Evolutionary conservation across 208 protist species (phyloP).

Genomic region (Acanthamoeba royreba): DNA sequence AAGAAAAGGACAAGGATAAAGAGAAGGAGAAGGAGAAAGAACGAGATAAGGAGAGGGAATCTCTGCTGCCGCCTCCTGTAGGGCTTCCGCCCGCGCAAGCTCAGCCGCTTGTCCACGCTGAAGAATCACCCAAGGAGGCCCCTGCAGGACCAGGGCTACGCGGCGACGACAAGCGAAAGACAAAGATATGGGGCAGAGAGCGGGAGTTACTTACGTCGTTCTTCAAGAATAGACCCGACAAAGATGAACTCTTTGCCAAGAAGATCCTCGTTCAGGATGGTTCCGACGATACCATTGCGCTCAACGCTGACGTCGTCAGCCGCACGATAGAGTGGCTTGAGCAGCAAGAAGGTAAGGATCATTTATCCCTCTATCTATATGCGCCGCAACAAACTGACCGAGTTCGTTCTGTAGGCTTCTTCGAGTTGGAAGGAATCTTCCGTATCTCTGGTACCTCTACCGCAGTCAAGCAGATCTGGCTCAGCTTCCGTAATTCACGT

Average conservation of each 20-base stretch:
- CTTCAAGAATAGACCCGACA: neutral
- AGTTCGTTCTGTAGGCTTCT: neutral
- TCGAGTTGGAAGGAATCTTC: neutral
- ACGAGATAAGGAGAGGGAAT: no score
- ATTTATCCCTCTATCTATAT: neutral
- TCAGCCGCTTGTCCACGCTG: neutral
- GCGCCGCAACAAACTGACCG: neutral
- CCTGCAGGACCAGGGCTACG: no score
- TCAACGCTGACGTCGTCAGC: neutral
- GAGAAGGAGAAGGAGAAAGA: no score
- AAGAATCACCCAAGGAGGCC: no score
- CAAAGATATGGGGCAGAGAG: neutral
- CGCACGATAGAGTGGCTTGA: neutral
- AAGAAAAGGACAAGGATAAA: no score
- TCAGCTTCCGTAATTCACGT: neutral
- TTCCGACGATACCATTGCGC: neutral
- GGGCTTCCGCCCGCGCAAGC: no score
- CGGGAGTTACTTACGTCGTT: neutral
- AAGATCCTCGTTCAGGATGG: slow-evolving; percentile 2
- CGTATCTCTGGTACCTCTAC: neutral
- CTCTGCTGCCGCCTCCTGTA: no score
- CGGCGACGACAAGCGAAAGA: neutral
- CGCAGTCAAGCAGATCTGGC: neutral
- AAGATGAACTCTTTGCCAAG: neutral
- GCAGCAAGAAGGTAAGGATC: neutral